Evolutionary conservation across 495 filamentous ascomycete genomes (phyloP), one percentile per base, ranked within the genome.

Genomic region (Aspergillus mulundensis): DNA sequence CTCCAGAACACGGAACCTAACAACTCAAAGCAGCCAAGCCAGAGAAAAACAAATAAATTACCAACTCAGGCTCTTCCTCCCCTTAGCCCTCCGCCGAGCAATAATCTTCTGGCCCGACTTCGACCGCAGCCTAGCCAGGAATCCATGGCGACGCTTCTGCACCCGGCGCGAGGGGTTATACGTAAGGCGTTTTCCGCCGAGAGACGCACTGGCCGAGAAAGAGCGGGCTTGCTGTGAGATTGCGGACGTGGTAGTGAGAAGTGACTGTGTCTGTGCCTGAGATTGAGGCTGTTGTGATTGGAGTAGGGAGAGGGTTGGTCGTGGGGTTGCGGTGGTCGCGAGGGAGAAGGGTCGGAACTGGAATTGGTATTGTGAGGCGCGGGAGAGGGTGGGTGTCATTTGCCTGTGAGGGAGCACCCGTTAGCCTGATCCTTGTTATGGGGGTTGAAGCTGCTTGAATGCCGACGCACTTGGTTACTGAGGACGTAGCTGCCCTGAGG

Each of bases 91-190:
- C 68, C 87, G 76, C 65, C 85, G 74, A 62, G 66, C 74, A 59
- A 90, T 43, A 34, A 79, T 79, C 68, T 73, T 75, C 57, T 83
- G 69, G 11, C 82, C 87, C 25, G 76, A 81, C 61, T 77, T 71
- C 20, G 77, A 78, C 64, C 72, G 72, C 54, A 84, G 60, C 56
- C 87, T 65, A 14, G 81, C 72, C 67, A 89, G 70, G 70, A 87
- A 89, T 0, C 87, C 87, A 69, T 83, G 81, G 56, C 87, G 75
- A 57, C 87, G 74, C 74, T 89, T 90, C 66, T 87, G 78, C 41
- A 90, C 86, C 47, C 80, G 68, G 58, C 88, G 85, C 48, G 80
- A 85, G 4, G 86, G 86, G 45, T 81, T 78, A 62, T 78, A 89
- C 5, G 87, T 89, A 54, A 80, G 62, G 54, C 87, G 74, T 39